Base-by-base conservation (phyloP, 257 asterid genomes). In the Solanum sparsipilum region DNA sequence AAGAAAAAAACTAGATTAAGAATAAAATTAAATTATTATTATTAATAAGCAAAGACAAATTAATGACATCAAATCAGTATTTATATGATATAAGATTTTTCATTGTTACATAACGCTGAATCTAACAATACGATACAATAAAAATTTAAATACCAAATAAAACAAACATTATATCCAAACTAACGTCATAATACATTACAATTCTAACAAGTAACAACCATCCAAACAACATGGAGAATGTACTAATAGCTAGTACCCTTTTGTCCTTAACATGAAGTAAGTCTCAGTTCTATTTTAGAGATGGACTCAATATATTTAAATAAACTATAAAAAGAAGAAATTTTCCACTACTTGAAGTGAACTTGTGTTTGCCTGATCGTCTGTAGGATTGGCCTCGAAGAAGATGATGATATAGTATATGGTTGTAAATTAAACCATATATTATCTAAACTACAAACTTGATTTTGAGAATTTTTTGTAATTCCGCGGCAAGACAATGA, bases 401-500 rank as follows among this genome's bases (percentile, higher is more conserved):
- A 29, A 46, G 16, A 46, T 46, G 56, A 41, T 41, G 48, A 46
- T 46, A 46, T 46, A 46, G 6, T 13, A 46, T 46, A 68, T 68
- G 56, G n/a, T 36, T 36, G 31, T 21, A 75, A 38, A 75, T 75
- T 46, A 46, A 46, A 46, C 56, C 56, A 46, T 46, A 46, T 13
- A 46, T 46, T 46, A 0, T 21, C 36, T 70, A 70, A 29, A 29
- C 23, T 70, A 2, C 88, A 73, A 41, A 39, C 84, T 87, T 87
- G 71, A 75, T 58, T 52, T 79, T 84, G 35, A 89, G 74, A 90
- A 90, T 85, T 9, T 39, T 81, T 25, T 87, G 84, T 23, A 90
- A 79, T 15, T 90, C 91, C 70, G 73, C 88, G 1, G 92, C 89
- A 9, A 27, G 67, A 84, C 92, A 90, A 32, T 89, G 91, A 16